Conservation (phyloP, 2,329 filamentous ascomycete genomes). For the Endocalyx cinctus region DNA sequence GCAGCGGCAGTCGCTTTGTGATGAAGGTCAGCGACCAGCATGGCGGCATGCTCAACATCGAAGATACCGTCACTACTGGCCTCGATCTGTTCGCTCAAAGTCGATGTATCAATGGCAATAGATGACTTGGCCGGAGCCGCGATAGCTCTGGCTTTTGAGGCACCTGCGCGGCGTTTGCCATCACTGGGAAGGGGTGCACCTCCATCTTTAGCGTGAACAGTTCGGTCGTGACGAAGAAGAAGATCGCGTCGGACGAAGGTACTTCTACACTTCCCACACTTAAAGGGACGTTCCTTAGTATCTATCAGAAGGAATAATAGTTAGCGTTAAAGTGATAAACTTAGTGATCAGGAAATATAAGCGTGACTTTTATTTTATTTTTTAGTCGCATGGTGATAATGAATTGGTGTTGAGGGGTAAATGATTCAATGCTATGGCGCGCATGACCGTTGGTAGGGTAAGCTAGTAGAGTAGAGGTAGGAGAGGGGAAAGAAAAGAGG, state of each 20-base stretch:
- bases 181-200: conserved; percentile 91
- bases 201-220: conserved; percentile 97
- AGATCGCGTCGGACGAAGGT: conserved; percentile 97
- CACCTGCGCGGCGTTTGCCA: conserved; percentile 73
- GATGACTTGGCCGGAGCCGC: conserved; percentile 68
- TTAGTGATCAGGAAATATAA: too few species aligned
- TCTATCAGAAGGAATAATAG: conserved; percentile 50
- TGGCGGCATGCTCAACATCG: conserved; percentile 94
- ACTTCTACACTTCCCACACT: conserved; percentile 96
- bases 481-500: conserved; percentile 10
- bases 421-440: conserved; percentile 4
- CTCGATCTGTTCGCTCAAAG: conserved; percentile 82
- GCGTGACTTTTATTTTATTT: too few species aligned
- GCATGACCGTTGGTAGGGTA: conserved; percentile 5
- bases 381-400: too few species aligned
- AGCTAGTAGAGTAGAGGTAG: too few species aligned
- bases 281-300: conserved; percentile 98
- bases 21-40: conserved; percentile 97
- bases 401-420: conserved; percentile 14
- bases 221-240: conserved; percentile 93
- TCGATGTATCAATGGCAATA: conserved; percentile 77
- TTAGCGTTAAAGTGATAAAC: conserved; percentile 21
- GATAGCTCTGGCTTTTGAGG: conserved; percentile 60
- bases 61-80: conserved; percentile 85
- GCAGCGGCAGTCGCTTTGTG: conserved; percentile 76